These are phyloP conservation scores for Thalassiosira livingstoniorum DNA, from an alignment of 352 stramenopile species.

Conservation along the genomic window DNA sequence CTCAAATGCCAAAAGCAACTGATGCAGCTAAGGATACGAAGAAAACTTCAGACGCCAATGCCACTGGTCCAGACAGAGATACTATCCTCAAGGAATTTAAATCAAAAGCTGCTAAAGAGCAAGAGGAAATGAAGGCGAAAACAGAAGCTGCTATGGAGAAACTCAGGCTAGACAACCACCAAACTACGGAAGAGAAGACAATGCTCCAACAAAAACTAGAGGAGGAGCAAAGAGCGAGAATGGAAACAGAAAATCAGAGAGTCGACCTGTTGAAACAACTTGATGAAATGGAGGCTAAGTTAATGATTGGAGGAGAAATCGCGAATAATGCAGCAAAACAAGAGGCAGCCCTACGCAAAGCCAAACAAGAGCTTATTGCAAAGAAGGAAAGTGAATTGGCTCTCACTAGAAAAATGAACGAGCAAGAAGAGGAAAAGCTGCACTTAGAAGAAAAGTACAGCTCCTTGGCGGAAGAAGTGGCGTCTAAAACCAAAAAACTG, in stretches of 20 bases:
- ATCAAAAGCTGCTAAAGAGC: slow-evolving; percentile 70
- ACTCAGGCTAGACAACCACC: slow-evolving; percentile 70
- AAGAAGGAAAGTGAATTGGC: slow-evolving; percentile 84
- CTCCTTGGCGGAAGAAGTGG: slow-evolving; percentile 91
- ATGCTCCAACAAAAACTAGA: slow-evolving; percentile 89
- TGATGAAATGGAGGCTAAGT: slow-evolving; percentile 90
- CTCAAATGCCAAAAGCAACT: slow-evolving; percentile 43
- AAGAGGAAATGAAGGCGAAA: slow-evolving; percentile 64
- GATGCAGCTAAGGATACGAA: neutral
- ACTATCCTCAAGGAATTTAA: slow-evolving; percentile 25
- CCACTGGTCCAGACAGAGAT: no score
- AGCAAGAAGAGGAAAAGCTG: slow-evolving; percentile 94
- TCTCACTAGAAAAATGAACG: slow-evolving; percentile 90
- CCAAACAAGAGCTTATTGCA: slow-evolving; percentile 90
- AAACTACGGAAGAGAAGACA: slow-evolving; percentile 84
- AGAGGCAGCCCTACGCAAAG: slow-evolving; percentile 90
- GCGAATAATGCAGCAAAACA: slow-evolving; percentile 94
- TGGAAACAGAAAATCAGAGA: slow-evolving; percentile 85
- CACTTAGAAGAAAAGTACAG: slow-evolving; percentile 92
- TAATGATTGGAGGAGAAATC: slow-evolving; percentile 94
- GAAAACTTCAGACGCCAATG: slow-evolving; percentile 33
- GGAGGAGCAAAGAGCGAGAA: slow-evolving; percentile 86
- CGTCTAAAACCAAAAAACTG: slow-evolving; percentile 95
- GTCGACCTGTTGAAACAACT: slow-evolving; percentile 89
- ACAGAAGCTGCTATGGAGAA: slow-evolving; percentile 75